Evolutionary conservation across 2,329 filamentous ascomycete species (phyloP).

Genomic region (Colletotrichum siamense): DNA sequence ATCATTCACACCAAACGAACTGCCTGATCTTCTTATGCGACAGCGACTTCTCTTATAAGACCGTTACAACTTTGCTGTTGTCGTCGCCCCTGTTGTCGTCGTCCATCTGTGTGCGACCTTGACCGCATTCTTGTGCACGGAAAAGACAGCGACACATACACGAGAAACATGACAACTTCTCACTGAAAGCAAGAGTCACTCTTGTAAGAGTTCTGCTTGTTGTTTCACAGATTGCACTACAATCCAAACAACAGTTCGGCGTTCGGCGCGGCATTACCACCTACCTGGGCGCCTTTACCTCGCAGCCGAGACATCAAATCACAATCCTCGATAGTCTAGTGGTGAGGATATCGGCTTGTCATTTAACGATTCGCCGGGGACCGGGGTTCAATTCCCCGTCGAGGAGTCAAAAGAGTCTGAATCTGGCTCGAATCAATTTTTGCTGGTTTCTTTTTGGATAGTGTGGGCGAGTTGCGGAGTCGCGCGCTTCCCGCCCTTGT

Average conservation of each 20-base stretch:
- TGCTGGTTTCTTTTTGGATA: background rate
- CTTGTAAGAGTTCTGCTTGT: no score
- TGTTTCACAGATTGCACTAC: no score
- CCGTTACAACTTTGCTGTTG: fast-evolving
- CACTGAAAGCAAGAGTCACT: no score
- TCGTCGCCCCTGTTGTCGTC: background rate
- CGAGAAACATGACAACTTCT: fast-evolving
- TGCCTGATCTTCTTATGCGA: fast-evolving
- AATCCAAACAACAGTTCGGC: no score
- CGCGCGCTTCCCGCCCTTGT: background rate
- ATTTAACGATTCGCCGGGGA: background rate
- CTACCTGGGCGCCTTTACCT: background rate
- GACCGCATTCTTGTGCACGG: fast-evolving
- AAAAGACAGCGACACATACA: background rate
- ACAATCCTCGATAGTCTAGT: background rate
- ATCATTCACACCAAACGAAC: fast-evolving
- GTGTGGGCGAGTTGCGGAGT: background rate
- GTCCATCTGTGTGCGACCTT: background rate
- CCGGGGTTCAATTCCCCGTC: background rate
- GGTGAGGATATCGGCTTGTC: background rate
- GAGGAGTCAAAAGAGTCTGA: background rate
- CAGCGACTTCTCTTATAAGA: fast-evolving
- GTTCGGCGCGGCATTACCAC: fast-evolving
- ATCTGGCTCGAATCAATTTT: background rate
- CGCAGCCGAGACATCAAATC: background rate